phyloP scores from a whole-genome alignment of 2,329 filamentous ascomycete species.

The Macroventuria anomochaeta region DNA sequence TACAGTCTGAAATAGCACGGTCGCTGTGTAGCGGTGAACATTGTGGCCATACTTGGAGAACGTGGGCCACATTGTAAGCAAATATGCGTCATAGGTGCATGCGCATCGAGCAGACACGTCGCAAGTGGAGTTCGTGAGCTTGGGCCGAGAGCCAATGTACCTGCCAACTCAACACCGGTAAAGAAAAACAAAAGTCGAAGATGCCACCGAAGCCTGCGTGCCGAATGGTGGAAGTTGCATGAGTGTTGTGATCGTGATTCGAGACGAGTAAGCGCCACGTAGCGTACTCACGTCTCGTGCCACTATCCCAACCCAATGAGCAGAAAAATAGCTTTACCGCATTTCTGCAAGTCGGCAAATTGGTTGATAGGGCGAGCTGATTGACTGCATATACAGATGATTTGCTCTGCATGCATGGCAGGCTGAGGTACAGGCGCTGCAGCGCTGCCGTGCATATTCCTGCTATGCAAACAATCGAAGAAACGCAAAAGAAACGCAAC shows the following conservation, averaged over 20 bases:
- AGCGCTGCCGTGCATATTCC: neutral
- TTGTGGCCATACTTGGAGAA: neutral
- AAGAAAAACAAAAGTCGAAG: neutral
- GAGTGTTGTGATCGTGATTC: slow-evolving; percentile 1
- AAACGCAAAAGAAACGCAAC: neutral
- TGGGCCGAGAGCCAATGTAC: slow-evolving; percentile 3
- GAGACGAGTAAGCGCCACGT: slow-evolving; percentile 10
- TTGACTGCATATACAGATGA: neutral
- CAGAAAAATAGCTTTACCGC: neutral
- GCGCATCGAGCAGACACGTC: slow-evolving; percentile 15
- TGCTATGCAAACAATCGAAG: neutral
- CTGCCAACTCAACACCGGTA: slow-evolving; percentile 14
- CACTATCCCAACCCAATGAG: slow-evolving; percentile 2
- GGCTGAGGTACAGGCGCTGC: slow-evolving; percentile 1
- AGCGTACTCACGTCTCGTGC: slow-evolving; percentile 4
- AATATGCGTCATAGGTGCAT: slow-evolving; percentile 17
- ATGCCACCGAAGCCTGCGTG: neutral
- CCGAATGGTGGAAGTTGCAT: neutral
- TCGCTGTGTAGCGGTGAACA: slow-evolving; percentile 10
- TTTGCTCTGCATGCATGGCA: slow-evolving; percentile 4
- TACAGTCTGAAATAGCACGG: slow-evolving; percentile 6
- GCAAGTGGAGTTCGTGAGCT: slow-evolving; percentile 14
- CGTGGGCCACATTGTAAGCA: slow-evolving; percentile 8
- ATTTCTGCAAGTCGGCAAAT: neutral
- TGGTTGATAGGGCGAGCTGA: neutral